A percentile compares a stretch with the other conserved stretches of the same genome.
Evolutionary conservation across 2,329 filamentous ascomycete species (phyloP).

Genomic region (Ploettnerulaceae sp.): DNA sequence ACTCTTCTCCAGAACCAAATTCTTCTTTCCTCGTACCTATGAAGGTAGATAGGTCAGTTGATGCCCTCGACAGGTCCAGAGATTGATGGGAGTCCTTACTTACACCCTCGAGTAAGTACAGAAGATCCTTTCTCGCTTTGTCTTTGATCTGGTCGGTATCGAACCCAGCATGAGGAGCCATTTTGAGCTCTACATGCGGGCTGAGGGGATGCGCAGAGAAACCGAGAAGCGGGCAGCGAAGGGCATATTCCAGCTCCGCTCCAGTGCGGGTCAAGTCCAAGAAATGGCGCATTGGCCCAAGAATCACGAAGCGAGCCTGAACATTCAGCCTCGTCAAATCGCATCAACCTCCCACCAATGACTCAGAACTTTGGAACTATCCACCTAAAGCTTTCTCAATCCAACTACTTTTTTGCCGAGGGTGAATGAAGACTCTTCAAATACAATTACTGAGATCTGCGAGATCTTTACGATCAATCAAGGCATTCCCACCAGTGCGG

Average conservation of each 20-base stretch:
- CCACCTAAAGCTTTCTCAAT: slow-evolving; percentile 12
- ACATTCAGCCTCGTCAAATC: slow-evolving; percentile 23
- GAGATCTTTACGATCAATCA: slow-evolving; percentile 29
- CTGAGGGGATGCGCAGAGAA: slow-evolving; percentile 11
- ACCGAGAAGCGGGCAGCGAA: background rate
- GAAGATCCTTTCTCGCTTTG: slow-evolving; percentile 80
- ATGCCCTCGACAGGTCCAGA: slow-evolving; percentile 15
- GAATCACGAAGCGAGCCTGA: slow-evolving; percentile 10
- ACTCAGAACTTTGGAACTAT: slow-evolving; percentile 26
- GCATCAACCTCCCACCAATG: slow-evolving; percentile 25
- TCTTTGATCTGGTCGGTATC: slow-evolving; percentile 71
- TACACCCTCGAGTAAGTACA: slow-evolving; percentile 92
- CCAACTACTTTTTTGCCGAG: slow-evolving; percentile 14
- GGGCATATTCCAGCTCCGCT: slow-evolving; percentile 4
- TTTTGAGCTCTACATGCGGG: slow-evolving; percentile 51
- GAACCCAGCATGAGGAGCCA: slow-evolving; percentile 68
- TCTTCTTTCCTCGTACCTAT: slow-evolving; percentile 98
- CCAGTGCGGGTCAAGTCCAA: no score
- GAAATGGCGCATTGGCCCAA: no score
- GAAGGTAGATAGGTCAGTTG: slow-evolving; percentile 32
- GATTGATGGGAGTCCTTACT: slow-evolving; percentile 44
- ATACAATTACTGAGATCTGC: slow-evolving; percentile 27
- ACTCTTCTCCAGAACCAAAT: slow-evolving; percentile 86
- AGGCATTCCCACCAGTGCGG: slow-evolving; percentile 13
- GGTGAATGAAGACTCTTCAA: slow-evolving; percentile 31